Evolutionary conservation across 345 rosid species (phyloP).

Genomic region (Kandelia obovata): DNA sequence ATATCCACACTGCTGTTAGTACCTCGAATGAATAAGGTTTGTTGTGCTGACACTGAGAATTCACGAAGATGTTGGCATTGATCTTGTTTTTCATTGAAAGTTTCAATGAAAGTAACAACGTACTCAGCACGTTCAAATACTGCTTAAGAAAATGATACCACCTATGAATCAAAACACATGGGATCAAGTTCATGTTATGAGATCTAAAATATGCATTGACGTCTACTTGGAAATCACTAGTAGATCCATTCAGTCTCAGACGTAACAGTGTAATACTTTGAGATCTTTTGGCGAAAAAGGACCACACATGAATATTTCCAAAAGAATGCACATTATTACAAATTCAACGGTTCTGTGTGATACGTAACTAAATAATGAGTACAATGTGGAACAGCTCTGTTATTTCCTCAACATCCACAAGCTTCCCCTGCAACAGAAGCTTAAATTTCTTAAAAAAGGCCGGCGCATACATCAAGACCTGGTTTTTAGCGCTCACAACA

Average conservation of each 20-base stretch:
- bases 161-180: not conserved
- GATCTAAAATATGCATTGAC: not conserved
- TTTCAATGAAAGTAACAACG: not conserved
- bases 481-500: constrained; percentile 24
- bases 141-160: not conserved
- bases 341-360: not conserved
- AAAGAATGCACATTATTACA: not conserved
- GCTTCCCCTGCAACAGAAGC: constrained; percentile 27
- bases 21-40: constrained; percentile 16
- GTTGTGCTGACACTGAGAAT: not conserved
- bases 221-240: not conserved
- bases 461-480: constrained; percentile 26
- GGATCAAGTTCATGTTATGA: not conserved
- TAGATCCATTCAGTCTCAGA: not conserved
- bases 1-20: not conserved
- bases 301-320: not conserved
- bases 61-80: not conserved
- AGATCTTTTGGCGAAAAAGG: not conserved
- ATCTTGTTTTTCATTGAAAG: not conserved
- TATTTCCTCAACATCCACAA: constrained; percentile 28
- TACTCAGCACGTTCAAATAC: not conserved
- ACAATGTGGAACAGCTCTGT: constrained; percentile 14
- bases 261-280: not conserved
- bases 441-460: constrained; percentile 19
- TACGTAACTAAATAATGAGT: not conserved